Percentiles rank a stretch among this genome's conserved stretches.
phyloP scores from a whole-genome alignment of 306 rosid genomes.

The Arachis stenosperma region DNA sequence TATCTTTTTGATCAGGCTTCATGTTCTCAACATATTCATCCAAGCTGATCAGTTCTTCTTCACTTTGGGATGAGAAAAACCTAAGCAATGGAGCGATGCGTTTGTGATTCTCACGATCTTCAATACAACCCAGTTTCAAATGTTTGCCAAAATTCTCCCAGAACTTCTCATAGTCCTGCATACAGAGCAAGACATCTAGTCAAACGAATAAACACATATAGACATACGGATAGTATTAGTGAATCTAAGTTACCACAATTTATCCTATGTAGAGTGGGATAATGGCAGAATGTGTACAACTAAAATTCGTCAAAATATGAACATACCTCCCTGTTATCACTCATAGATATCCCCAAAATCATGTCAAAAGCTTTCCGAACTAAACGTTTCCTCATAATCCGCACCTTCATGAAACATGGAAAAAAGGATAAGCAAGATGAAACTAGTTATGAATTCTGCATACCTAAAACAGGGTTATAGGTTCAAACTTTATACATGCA shows the following conservation, averaged over 20 bases:
- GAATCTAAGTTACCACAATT: slow-evolving; percentile 1
- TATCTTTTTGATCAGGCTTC: slow-evolving; percentile 96
- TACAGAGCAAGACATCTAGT: slow-evolving; percentile 25
- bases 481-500: background rate
- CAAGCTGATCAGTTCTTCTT: slow-evolving; percentile 77
- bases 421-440: slow-evolving; percentile 19
- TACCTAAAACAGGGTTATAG: slow-evolving; percentile 3
- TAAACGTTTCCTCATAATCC: slow-evolving; percentile 91
- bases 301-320: slow-evolving; percentile 30
- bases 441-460: background rate
- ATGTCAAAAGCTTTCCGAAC: slow-evolving; percentile 96
- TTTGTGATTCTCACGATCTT: slow-evolving; percentile 96
- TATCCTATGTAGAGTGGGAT: background rate
- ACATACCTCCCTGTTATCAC: slow-evolving; percentile 82
- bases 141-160: slow-evolving; percentile 96
- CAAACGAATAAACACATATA: background rate
- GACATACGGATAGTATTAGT: background rate
- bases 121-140: slow-evolving; percentile 95
- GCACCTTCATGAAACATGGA: slow-evolving; percentile 64
- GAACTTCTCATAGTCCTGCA: slow-evolving; percentile 92
- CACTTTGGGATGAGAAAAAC: slow-evolving; percentile 93
- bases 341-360: slow-evolving; percentile 95
- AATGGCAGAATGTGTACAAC: background rate
- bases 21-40: slow-evolving; percentile 97
- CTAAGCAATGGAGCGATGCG: slow-evolving; percentile 96